Evolutionary conservation across 495 filamentous ascomycete species (phyloP).

Genomic region (Trichocladium uniseriatum): DNA sequence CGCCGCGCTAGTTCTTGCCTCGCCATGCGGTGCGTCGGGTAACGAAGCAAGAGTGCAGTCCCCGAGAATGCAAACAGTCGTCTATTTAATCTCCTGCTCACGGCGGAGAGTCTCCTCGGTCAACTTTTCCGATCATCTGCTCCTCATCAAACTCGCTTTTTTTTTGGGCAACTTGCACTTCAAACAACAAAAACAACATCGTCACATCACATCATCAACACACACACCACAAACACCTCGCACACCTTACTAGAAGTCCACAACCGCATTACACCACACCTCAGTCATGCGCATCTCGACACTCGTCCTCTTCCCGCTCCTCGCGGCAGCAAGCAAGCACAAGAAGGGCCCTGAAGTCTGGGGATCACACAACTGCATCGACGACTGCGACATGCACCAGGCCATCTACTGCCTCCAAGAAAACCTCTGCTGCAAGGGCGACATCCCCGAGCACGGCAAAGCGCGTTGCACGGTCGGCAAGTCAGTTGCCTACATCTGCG

Average conservation of each 20-base stretch:
- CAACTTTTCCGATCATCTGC: too few species aligned
- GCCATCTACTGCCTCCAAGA: constrained; percentile 14
- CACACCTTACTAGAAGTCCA: too few species aligned
- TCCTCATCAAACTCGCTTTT: too few species aligned
- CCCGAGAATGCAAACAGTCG: too few species aligned
- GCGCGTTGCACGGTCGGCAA: constrained; percentile 14
- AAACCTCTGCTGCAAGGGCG: constrained; percentile 6
- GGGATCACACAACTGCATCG: constrained; percentile 12
- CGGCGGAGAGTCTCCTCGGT: too few species aligned
- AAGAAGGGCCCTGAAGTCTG: constrained; percentile 10
- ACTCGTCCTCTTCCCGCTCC: neutral
- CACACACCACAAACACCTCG: neutral
- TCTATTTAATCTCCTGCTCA: too few species aligned
- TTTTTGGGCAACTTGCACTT: too few species aligned
- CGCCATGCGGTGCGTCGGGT: too few species aligned
- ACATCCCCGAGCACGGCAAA: constrained; percentile 6
- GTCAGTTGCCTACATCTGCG: constrained; percentile 14
- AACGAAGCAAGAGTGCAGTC: too few species aligned
- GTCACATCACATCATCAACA: neutral
- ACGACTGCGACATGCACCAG: constrained; percentile 15
- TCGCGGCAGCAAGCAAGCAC: neutral
- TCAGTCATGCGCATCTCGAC: neutral
- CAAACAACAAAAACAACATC: too few species aligned
- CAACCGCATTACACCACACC: neutral
- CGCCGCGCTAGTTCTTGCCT: too few species aligned